Base-by-base conservation (phyloP, 768 basidiomycete genomes). In the Lactifluus volemus region DNA sequence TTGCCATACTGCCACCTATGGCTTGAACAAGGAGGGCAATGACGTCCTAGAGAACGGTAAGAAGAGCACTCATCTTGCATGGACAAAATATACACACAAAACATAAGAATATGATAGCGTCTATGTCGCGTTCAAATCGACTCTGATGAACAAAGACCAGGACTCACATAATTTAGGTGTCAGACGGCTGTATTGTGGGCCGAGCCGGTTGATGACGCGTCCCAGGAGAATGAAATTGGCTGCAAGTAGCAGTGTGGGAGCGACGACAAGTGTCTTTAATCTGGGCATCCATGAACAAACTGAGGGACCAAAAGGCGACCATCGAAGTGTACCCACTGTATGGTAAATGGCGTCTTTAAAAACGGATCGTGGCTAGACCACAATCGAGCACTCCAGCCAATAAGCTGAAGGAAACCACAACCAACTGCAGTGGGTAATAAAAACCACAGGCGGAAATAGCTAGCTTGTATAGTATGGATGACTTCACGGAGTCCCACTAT, bases 401-500 rank as follows among this genome's bases (percentile, higher is more conserved):
- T 1, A 30, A 64, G 5, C 36, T 66, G 59, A 10, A 64, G 32
- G 32, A 34, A 9, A 4, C 32, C 32, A 34, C 32, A 34, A 1
- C 60, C 34, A n/a, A 66, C 45, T 25, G 63, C 63, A n/a, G 34
- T 66, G 36, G 65, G 65, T 1, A 66, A 42, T 17, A 66, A 21
- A 51, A 49, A 66, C 15, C 71, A 68, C 17, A 64, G 67, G 30
- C 69, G 82, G 4, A 57, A 74, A 10, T 63, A 68, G 8, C 74
- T 70, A 0, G 59, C 59, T n/a, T 66, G 58, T 14, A 47, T 41
- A 3, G 49, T 44, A 42, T 66, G 65, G 6, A 51, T 2, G 21
- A 58, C 63, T 60, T 17, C 14, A 48, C 32, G 6, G 34, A 12
- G 7, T 9, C 5, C 1, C 17, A 34, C n/a, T 7, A 54, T 59